Evolutionary conservation across 208 protist genomes (phyloP).

Genomic region (Acanthamoeba castellanii): DNA sequence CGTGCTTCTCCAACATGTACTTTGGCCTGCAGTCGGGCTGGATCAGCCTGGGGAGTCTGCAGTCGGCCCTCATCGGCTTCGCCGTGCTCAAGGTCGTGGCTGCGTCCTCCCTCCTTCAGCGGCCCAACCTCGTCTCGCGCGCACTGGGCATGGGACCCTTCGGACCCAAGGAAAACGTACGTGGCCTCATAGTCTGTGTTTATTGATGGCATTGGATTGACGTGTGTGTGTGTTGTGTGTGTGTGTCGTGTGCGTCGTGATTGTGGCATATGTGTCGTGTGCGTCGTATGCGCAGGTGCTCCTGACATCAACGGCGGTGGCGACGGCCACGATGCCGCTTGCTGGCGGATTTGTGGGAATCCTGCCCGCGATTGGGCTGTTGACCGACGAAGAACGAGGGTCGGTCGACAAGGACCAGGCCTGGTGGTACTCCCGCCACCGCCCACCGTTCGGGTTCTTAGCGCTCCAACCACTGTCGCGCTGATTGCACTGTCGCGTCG

Average conservation of each 20-base stretch:
- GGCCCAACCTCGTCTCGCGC: background rate
- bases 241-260: background rate
- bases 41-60: conserved; percentile 85
- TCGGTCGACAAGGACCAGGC: background rate
- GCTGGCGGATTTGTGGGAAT: conserved; percentile 87
- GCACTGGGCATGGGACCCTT: conserved; percentile 3
- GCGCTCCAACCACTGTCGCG: background rate
- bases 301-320: conserved; percentile 81
- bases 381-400: conserved; percentile 43
- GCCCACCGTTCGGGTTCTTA: background rate
- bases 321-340: conserved; percentile 86
- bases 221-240: too few species aligned
- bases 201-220: background rate
- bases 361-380: conserved; percentile 78
- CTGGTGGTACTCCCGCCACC: background rate
- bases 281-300: conserved; percentile 78
- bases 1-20: conserved; percentile 88
- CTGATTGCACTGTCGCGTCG: background rate
- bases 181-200: background rate
- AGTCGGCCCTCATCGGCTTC: conserved; percentile 84
- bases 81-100: conserved; percentile 78
- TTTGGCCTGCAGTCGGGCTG: conserved; percentile 85
- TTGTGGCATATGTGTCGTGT: background rate
- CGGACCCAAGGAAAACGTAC: conserved; percentile 66
- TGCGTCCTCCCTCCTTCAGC: background rate